Evolutionary conservation across 1,139 yeast genomes (phyloP).

Genomic region (Blastobotrys elegans): DNA sequence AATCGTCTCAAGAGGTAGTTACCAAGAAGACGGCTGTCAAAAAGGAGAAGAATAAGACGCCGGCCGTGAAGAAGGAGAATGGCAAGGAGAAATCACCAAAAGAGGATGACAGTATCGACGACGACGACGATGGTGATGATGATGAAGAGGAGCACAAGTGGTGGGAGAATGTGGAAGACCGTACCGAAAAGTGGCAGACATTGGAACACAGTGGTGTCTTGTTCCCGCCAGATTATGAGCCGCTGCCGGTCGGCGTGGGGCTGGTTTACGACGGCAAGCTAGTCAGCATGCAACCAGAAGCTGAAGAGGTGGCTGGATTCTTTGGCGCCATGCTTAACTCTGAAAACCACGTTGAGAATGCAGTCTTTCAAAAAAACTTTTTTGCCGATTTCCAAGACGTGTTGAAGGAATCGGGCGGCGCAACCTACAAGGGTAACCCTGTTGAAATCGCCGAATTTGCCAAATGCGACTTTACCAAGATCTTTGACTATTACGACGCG

Average conservation of each 20-base stretch:
- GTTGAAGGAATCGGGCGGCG: conserved; percentile 63
- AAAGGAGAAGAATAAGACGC: conserved; percentile 7
- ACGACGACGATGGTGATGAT: conserved; percentile 28
- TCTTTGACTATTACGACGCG: conserved; percentile 66
- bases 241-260: conserved; percentile 75
- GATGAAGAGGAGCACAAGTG: conserved; percentile 70
- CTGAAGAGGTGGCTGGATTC: conserved; percentile 97
- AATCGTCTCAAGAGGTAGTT: too few species aligned
- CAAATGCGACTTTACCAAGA: conserved; percentile 74
- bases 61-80: conserved; percentile 11
- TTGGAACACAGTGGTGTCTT: conserved; percentile 86
- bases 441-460: conserved; percentile 54
- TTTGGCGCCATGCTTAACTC: conserved; percentile 84
- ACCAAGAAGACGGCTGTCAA: neutral
- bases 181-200: conserved; percentile 78
- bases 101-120: conserved; percentile 9
- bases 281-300: conserved; percentile 66
- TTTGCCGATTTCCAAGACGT: conserved; percentile 72
- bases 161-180: conserved; percentile 84
- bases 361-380: conserved; percentile 81
- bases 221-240: conserved; percentile 89
- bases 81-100: conserved; percentile 6
- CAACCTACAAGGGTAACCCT: conserved; percentile 35
- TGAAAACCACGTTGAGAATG: conserved; percentile 76
- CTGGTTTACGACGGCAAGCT: conserved; percentile 71